Evolutionary conservation across 345 rosid species (phyloP).

Genomic region (Leavenworthia alabamica): DNA sequence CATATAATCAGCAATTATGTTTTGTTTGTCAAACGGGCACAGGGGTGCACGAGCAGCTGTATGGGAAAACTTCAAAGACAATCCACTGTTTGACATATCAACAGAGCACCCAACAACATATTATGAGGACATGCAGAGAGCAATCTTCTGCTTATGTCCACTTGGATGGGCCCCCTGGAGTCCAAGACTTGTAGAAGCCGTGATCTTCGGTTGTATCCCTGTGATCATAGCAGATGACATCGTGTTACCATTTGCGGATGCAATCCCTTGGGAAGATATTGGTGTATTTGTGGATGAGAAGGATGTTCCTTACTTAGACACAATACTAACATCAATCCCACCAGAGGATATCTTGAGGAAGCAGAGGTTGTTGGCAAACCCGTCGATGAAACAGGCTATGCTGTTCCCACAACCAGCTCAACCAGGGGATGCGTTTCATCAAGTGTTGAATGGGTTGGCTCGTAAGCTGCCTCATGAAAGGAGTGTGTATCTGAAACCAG

Average conservation of each 20-base stretch:
- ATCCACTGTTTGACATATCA: slow-evolving; percentile 90
- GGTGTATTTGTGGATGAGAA: slow-evolving; percentile 94
- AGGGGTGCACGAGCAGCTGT: slow-evolving; percentile 99
- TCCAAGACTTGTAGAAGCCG: slow-evolving; percentile 97
- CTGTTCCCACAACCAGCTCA: slow-evolving; percentile 91
- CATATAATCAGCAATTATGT: background rate
- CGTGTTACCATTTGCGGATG: slow-evolving; percentile 92
- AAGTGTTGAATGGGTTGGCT: slow-evolving; percentile 88
- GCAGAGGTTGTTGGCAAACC: slow-evolving; percentile 93
- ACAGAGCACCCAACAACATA: slow-evolving; percentile 96
- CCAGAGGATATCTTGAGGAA: slow-evolving; percentile 76
- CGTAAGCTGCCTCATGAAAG: slow-evolving; percentile 78
- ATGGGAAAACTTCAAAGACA: slow-evolving; percentile 98
- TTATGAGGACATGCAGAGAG: slow-evolving; percentile 98
- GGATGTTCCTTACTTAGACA: slow-evolving; percentile 83
- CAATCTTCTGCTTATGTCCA: slow-evolving; percentile 91
- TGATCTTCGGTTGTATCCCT: slow-evolving; percentile 98
- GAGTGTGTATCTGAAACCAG: slow-evolving; percentile 50
- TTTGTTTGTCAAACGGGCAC: slow-evolving; percentile 20
- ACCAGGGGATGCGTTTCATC: slow-evolving; percentile 95
- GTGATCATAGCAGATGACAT: slow-evolving; percentile 97
- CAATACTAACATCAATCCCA: slow-evolving; percentile 86
- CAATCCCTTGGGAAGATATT: slow-evolving; percentile 98
- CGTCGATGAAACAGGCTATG: slow-evolving; percentile 98
- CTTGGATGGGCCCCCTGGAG: slow-evolving; percentile 99